Evolutionary conservation across 257 asterid species (phyloP), one percentile per base, ranked within the genome.

Genomic region (Paulownia fortunei): DNA sequence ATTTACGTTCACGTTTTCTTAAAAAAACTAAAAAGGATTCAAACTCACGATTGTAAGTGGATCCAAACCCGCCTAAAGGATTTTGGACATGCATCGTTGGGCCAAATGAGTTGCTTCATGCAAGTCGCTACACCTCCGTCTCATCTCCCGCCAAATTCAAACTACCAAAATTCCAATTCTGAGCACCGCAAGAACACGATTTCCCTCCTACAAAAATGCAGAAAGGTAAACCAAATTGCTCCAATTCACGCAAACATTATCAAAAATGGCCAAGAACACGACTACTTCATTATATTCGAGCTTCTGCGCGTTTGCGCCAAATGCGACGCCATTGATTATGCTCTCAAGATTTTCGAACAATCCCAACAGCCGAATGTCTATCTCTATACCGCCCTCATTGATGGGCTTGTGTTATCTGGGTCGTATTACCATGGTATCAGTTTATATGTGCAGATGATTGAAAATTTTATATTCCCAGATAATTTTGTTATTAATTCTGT

Each of bases 241-340:
- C 83, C 82, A 61, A 79, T 82, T 70, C 91, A 85, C 68, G 80
- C 87, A 1, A 64, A 56, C 15, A 79, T 87, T 44, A 37, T 89
- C 4, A 89, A 87, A 46, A 76, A 41, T 7, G 90, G 81, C 77
- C 82, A 63, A 24, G 80, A 70, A 23, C 76, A 74, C 42, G 85
- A 87, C 79, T 67, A 82, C 30, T 89, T 87, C 85, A 42, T 82
- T 21, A 59, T 71, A 19, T 89, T 87, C 76, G 90, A 87, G 84
- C 84, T 89, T 60, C 80, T 87, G 77, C 91, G 91, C 27, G 49
- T 71, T 63, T 89, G 86, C 82, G 83, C 81, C 79, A 86, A 78
- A 73, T 76, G 46, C 79, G 51, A 55, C n/a, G 85, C 88, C 68
- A 74, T 86, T 13, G 84, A 87, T 44, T 81, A 81, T 12, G 90